Conservation (phyloP, 2,329 filamentous ascomycete species). For the Cladophialophora psammophila region DNA sequence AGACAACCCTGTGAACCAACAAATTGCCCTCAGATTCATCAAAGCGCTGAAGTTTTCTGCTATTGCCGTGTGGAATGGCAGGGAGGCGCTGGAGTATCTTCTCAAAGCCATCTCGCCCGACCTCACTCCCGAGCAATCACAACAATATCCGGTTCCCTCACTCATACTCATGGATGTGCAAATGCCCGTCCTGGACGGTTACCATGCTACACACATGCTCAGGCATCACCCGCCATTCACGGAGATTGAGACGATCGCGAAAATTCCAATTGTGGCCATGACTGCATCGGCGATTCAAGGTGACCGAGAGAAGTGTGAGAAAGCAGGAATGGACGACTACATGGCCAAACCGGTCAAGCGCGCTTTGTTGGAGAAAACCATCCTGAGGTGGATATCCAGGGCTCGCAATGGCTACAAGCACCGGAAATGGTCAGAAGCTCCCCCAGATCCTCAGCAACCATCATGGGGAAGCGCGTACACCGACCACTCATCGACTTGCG, state of each 20-base stretch:
- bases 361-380: slow-evolving; percentile 72
- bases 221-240: slow-evolving; percentile 73
- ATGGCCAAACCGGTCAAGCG: slow-evolving; percentile 76
- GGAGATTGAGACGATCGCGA: slow-evolving; percentile 59
- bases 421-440: neutral
- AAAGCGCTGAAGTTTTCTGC: slow-evolving; percentile 75
- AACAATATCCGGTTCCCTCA: slow-evolving; percentile 66
- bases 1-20: slow-evolving; percentile 78
- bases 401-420: slow-evolving; percentile 12
- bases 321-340: slow-evolving; percentile 79
- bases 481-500: slow-evolving; percentile 38
- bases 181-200: slow-evolving; percentile 79
- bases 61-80: slow-evolving; percentile 76
- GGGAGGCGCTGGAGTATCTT: slow-evolving; percentile 79
- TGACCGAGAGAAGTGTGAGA: slow-evolving; percentile 75
- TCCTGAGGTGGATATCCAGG: slow-evolving; percentile 68
- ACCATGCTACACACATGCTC: slow-evolving; percentile 76
- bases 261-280: slow-evolving; percentile 81
- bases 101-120: slow-evolving; percentile 53
- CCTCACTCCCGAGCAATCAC: slow-evolving; percentile 47
- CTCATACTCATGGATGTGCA: slow-evolving; percentile 82
- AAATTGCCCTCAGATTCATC: slow-evolving; percentile 78
- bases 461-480: slow-evolving; percentile 24
- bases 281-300: slow-evolving; percentile 80
- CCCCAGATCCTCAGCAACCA: slow-evolving; percentile 10